Base-by-base conservation (phyloP, 2,329 filamentous ascomycete species). In the Cytospora mali region DNA sequence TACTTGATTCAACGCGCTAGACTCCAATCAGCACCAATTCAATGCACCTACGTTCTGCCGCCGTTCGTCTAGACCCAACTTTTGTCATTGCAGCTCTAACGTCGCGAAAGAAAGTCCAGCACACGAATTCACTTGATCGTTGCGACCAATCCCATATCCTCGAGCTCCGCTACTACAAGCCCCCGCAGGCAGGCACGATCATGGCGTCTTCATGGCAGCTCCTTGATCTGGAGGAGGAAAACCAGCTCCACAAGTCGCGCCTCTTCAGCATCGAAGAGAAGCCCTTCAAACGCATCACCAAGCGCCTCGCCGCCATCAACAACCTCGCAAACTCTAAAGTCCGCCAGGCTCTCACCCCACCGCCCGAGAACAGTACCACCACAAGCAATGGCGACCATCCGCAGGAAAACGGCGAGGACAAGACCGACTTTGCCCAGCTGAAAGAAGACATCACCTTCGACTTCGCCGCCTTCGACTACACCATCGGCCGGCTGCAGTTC, bases 231-330 rank as follows among this genome's bases (percentile, higher is more conserved):
- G 82, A 84, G 67, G 89, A 92, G 68, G 90, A 93, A 77, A 89
- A 92, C 74, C 88, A 92, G 67, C 88, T 97, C 42, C 94, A 97
- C 80, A 94, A 93, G 72, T 84, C 85, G 31, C 91, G 94, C 49
- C 89, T 97, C 4, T 84, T 97, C 42, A 91, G 91, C 67, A 89
- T 97, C 65, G 94, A 98, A 80, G 92, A 96, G 73, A 93, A 93
- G 63, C 92, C 93, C 0, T 97, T 96, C 80, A 92, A 92, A 75
- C 89, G 93, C 65, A 87, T 97, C 64, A 91, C 91, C 25, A 93
- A 93, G 76, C 89, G 91, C 33, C 85, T 98, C 10, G 82, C 91
- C 6, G 83, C 85, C 25, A 84, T 90, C 18, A 85, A 87, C 59
- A 86, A 88, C 23, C 81, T 92, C 31, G 81, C 90, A 21, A 79